Evolutionary conservation across 441 rosid species (phyloP).

Genomic region (Pelargonium myrrhifolium): DNA sequence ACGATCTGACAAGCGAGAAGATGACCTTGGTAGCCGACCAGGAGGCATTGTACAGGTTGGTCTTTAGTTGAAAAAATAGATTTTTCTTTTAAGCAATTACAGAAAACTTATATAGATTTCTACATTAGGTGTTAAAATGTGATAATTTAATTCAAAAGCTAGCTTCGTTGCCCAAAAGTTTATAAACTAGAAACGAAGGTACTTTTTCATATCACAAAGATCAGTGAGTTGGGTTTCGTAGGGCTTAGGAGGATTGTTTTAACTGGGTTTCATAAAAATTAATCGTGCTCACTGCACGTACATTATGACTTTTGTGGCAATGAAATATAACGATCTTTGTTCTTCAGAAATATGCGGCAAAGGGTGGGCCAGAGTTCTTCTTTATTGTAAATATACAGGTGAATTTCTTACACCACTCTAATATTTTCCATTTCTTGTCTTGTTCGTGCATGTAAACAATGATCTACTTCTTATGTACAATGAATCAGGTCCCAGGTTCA

Average conservation of each 20-base stretch:
- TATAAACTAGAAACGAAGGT: not conserved
- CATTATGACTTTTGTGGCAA: slow-evolving; percentile 11
- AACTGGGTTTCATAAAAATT: not conserved
- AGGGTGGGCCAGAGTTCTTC: slow-evolving; percentile 88
- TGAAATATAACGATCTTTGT: slow-evolving; percentile 16
- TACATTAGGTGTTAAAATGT: not conserved
- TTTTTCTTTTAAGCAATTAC: not conserved
- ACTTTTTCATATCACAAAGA: not conserved
- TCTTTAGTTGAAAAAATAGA: slow-evolving; percentile 10
- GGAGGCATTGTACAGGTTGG: slow-evolving; percentile 89
- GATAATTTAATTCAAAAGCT: not conserved
- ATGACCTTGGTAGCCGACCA: slow-evolving; percentile 80
- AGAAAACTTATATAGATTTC: not conserved
- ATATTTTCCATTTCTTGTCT: not conserved
- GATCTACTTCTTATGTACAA: slow-evolving; percentile 13
- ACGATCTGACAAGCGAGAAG: slow-evolving; percentile 84
- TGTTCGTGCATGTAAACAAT: slow-evolving; percentile 6
- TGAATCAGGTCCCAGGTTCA: slow-evolving; percentile 75
- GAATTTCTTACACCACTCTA: slow-evolving; percentile 10
- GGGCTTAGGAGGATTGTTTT: not conserved
- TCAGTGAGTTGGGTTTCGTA: not conserved
- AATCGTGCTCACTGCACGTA: slow-evolving; percentile 5
- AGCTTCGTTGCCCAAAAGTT: not conserved
- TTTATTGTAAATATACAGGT: slow-evolving; percentile 86
- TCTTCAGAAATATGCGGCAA: slow-evolving; percentile 82